phyloP scores from a whole-genome alignment of 768 basidiomycete genomes.

The Phanerochaete sordida region DNA sequence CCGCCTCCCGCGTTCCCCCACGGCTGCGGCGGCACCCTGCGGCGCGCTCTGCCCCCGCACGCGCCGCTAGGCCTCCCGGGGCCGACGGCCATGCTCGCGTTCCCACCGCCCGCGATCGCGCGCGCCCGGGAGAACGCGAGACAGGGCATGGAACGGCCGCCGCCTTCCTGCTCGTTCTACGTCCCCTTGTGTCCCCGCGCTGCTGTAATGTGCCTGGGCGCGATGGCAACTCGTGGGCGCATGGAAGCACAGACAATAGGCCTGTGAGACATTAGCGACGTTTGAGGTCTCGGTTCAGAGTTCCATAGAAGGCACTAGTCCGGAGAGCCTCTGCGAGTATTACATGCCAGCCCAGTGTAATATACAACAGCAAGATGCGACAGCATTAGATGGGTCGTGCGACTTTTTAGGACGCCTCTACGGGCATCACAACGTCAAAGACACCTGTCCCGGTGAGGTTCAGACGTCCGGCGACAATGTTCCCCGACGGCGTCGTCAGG shows the following conservation, averaged over 20 bases:
- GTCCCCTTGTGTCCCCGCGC: neutral
- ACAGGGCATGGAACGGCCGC: neutral
- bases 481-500: constrained; percentile 84
- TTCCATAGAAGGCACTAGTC: neutral
- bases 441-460: constrained; percentile 91
- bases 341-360: neutral
- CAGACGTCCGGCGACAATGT: constrained; percentile 86
- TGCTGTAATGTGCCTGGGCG: neutral
- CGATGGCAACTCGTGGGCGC: neutral
- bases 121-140: neutral
- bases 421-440: constrained; percentile 80
- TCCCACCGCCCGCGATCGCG: neutral
- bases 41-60: neutral
- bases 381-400: neutral
- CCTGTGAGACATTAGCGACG: neutral
- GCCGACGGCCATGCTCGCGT: neutral
- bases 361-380: neutral
- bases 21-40: neutral
- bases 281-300: neutral
- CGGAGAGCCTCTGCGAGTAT: neutral
- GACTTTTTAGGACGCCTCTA: constrained; percentile 11
- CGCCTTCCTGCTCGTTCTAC: neutral
- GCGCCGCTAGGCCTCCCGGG: neutral
- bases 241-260: neutral
- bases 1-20: neutral